These are phyloP conservation scores for Crithidia acanthocephali DNA, from an alignment of 208 protist species.

Conservation along the genomic window DNA sequence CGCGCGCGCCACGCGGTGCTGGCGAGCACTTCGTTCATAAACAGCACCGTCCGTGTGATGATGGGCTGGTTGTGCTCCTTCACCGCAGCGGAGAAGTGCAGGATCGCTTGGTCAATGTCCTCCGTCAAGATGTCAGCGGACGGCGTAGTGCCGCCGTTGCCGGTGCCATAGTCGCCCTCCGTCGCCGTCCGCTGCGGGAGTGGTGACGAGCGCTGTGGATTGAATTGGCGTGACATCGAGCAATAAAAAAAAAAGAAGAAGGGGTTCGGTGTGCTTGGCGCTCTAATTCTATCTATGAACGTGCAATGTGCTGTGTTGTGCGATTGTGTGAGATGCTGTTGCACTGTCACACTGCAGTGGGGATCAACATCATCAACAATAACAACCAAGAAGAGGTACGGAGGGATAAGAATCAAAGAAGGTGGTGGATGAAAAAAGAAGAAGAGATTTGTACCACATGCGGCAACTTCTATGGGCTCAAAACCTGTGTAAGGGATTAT, in stretches of 20 bases:
- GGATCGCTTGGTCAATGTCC: conserved; percentile 40
- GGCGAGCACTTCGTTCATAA: conserved; percentile 29
- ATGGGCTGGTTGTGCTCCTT: conserved; percentile 17
- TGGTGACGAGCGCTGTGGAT: conserved; percentile 6
- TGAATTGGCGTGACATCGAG: background rate
- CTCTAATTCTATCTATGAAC: background rate
- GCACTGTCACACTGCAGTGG: too few relatives aligned
- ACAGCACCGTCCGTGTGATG: conserved; percentile 28
- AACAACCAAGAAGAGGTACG: too few relatives aligned
- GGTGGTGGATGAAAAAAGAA: too few relatives aligned
- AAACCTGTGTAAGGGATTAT: too few relatives aligned
- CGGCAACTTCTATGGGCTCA: too few relatives aligned
- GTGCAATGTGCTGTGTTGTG: background rate
- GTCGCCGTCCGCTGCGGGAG: conserved; percentile 5
- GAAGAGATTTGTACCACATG: too few relatives aligned
- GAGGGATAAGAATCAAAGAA: too few relatives aligned
- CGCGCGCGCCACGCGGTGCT: conserved; percentile 16
- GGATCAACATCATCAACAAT: too few relatives aligned
- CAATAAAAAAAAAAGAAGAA: background rate
- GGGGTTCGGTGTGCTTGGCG: background rate
- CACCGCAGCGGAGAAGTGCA: conserved; percentile 29
- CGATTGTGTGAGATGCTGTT: too few relatives aligned
- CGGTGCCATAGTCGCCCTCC: background rate
- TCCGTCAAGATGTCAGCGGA: conserved; percentile 35
- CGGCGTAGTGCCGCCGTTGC: background rate